phyloP scores from a whole-genome alignment of 2,329 filamentous ascomycete species.

The Trichophyton benhamiae region DNA sequence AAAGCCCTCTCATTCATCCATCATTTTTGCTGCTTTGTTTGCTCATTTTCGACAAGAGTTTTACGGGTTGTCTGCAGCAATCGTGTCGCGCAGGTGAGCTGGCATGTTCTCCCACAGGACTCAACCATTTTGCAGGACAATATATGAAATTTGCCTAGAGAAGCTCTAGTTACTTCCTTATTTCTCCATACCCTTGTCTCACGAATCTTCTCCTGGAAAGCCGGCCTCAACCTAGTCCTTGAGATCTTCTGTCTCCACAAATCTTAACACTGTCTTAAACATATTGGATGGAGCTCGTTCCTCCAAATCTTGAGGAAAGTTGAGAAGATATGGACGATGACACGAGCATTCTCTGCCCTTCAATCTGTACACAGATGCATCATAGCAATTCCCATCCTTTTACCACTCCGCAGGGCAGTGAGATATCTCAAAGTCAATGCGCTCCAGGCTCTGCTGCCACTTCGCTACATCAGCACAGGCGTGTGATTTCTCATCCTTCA shows the following conservation, averaged over 20 bases:
- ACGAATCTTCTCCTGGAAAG: slow-evolving; percentile 14
- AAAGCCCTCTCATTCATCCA: slow-evolving; percentile 9
- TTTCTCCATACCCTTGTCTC: slow-evolving; percentile 16
- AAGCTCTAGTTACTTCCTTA: slow-evolving; percentile 7
- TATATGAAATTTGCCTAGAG: slow-evolving; percentile 10
- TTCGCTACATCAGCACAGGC: background rate
- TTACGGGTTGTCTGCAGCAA: slow-evolving; percentile 19
- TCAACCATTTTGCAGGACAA: slow-evolving; percentile 8
- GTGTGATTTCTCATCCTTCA: background rate
- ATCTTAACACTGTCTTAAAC: slow-evolving; percentile 10
- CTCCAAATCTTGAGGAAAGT: background rate
- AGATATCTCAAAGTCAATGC: background rate
- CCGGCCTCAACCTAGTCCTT: background rate
- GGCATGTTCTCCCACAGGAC: slow-evolving; percentile 11
- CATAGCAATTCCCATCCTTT: background rate
- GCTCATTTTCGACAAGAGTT: slow-evolving; percentile 15
- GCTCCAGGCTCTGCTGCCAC: background rate
- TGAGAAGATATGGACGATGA: slow-evolving; percentile 4
- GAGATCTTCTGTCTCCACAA: slow-evolving; percentile 11
- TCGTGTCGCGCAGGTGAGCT: slow-evolving; percentile 19
- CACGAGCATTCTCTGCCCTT: background rate
- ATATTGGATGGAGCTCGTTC: slow-evolving; percentile 9
- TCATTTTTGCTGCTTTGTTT: slow-evolving; percentile 14
- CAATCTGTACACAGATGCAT: slow-evolving; percentile 2
- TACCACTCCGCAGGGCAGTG: background rate